A percentile compares a stretch with the other conserved stretches of the same genome.
Evolutionary conservation across 1,284 basidiomycete genomes (phyloP).

Genomic region (Neolentinus lepideus): DNA sequence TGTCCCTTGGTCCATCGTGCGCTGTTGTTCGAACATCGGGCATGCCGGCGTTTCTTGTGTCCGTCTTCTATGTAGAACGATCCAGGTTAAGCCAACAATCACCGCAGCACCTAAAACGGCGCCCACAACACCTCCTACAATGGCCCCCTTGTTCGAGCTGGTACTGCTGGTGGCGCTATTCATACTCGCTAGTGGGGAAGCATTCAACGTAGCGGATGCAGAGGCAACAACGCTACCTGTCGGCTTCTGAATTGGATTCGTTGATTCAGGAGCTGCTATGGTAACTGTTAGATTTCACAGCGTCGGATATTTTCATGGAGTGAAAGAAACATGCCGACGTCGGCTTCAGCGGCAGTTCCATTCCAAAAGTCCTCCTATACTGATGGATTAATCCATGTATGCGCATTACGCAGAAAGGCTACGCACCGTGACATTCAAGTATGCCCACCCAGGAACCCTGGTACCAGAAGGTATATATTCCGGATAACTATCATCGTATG

Average conservation of each 20-base stretch:
- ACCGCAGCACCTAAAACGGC: neutral
- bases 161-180: neutral
- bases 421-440: constrained; percentile 27
- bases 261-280: neutral
- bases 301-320: neutral
- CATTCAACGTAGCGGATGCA: neutral
- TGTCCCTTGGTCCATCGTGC: neutral
- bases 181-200: neutral
- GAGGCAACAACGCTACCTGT: neutral
- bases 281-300: neutral
- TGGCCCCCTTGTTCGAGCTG: constrained; percentile 4
- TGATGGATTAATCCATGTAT: neutral
- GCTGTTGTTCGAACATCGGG: neutral
- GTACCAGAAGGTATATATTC: constrained; percentile 20
- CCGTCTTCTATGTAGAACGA: constrained; percentile 1
- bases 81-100: neutral
- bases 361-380: constrained; percentile 4
- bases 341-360: constrained; percentile 1
- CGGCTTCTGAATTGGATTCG: neutral
- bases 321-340: neutral
- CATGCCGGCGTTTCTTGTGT: neutral
- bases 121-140: constrained; percentile 4
- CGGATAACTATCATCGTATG: constrained; percentile 20
- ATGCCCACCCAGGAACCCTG: constrained; percentile 35
- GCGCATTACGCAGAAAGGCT: neutral